Conservation (phyloP, 2,329 filamentous ascomycete genomes). For the Fusarium liriodendri region DNA sequence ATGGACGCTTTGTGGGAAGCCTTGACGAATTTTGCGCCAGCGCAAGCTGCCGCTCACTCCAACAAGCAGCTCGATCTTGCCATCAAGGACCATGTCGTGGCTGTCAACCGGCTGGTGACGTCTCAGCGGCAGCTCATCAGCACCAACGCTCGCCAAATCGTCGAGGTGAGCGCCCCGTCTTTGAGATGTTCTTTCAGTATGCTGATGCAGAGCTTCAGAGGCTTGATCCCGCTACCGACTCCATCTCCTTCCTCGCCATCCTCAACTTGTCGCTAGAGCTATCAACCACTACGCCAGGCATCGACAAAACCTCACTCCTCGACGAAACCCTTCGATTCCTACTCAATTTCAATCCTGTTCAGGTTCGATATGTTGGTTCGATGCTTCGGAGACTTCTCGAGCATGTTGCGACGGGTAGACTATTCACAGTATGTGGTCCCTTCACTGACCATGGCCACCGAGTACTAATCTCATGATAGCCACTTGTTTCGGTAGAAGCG, state of each 20-base stretch:
- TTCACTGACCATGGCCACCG: conserved; percentile 13
- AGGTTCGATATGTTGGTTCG: conserved; percentile 63
- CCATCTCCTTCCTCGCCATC: conserved; percentile 63
- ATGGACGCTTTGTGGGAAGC: conserved; percentile 47
- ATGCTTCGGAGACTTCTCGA: conserved; percentile 59
- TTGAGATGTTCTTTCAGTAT: background rate
- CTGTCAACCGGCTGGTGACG: conserved; percentile 53
- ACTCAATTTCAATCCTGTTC: conserved; percentile 60
- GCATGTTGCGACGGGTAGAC: conserved; percentile 50
- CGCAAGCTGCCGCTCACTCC: conserved; percentile 39
- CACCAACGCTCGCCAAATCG: conserved; percentile 50
- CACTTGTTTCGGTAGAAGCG: conserved; percentile 58
- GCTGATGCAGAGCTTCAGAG: conserved; percentile 48
- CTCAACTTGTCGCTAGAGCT: conserved; percentile 54
- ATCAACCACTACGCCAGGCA: conserved; percentile 41
- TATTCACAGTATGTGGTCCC: conserved; percentile 54
- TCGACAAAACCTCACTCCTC: conserved; percentile 49
- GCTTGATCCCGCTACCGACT: conserved; percentile 60
- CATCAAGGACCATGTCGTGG: conserved; percentile 52
- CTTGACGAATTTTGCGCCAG: conserved; percentile 57
- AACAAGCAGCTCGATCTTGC: conserved; percentile 54
- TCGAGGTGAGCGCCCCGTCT: conserved; percentile 50
- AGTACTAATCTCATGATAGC: conserved; percentile 48
- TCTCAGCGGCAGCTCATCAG: conserved; percentile 48
- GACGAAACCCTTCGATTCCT: conserved; percentile 60